Conservation (phyloP, 1,284 basidiomycete genomes). For the Cryptococcus sp. region DNA sequence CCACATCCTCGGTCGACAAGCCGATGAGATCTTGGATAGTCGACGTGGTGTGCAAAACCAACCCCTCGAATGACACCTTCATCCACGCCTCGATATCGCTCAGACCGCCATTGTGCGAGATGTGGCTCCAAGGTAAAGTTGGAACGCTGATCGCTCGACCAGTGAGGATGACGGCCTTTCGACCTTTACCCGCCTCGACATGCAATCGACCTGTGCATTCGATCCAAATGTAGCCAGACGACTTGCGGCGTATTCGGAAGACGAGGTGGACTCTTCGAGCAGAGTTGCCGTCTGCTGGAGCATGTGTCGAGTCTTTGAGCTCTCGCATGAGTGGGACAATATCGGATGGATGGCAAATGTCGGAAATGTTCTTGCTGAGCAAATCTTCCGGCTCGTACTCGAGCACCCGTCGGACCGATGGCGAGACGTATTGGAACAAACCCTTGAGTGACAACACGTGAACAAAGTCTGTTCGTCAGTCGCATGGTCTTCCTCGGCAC, state of each 20-base stretch:
- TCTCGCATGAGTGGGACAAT: slow-evolving; percentile 86
- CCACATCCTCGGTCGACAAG: slow-evolving; percentile 27
- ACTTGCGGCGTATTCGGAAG: slow-evolving; percentile 65
- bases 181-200: slow-evolving; percentile 79
- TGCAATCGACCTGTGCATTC: slow-evolving; percentile 79
- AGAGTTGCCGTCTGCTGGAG: slow-evolving; percentile 30
- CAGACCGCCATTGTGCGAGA: slow-evolving; percentile 54
- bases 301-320: slow-evolving; percentile 68
- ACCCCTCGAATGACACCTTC: slow-evolving; percentile 39
- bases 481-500: too few species aligned
- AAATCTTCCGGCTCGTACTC: slow-evolving; percentile 79
- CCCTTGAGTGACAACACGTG: slow-evolving; percentile 90
- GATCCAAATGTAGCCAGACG: slow-evolving; percentile 70
- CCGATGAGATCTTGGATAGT: slow-evolving; percentile 30
- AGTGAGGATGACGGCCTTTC: slow-evolving; percentile 79
- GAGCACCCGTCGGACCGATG: slow-evolving; percentile 65
- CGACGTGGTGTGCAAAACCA: slow-evolving; percentile 37
- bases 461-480: slow-evolving; percentile 73
- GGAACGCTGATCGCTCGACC: slow-evolving; percentile 67
- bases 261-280: slow-evolving; percentile 61
- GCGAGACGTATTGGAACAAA: slow-evolving; percentile 85
- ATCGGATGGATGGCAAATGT: slow-evolving; percentile 83
- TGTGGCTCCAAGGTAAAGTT: slow-evolving; percentile 56
- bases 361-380: slow-evolving; percentile 66
- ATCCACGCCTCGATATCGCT: slow-evolving; percentile 39